phyloP scores from a whole-genome alignment of 148 eudicot species.

The Bassia scoparia region DNA sequence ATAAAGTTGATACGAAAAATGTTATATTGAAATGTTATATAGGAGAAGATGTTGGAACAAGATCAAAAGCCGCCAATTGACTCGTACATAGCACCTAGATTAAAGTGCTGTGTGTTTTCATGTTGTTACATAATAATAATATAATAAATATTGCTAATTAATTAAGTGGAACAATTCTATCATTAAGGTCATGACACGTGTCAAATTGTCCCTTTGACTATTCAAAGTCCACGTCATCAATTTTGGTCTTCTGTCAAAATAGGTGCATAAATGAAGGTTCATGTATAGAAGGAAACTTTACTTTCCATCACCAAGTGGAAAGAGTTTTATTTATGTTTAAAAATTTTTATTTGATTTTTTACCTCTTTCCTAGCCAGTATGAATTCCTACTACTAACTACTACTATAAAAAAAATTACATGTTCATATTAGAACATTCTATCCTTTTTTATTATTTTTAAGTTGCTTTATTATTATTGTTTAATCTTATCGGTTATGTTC shows the following conservation, averaged over 20 bases:
- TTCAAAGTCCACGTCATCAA: not conserved
- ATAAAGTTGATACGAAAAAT: not conserved
- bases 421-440: too few species aligned
- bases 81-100: slow-evolving; percentile 12
- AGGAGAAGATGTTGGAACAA: not conserved
- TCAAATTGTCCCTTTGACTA: not conserved
- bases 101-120: slow-evolving; percentile 3
- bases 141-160: too few species aligned
- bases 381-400: too few species aligned
- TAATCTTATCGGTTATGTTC: too few species aligned
- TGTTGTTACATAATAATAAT: too few species aligned
- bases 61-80: slow-evolving; percentile 3
- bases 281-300: not conserved
- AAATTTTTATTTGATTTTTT: too few species aligned
- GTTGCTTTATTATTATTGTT: too few species aligned
- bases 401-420: too few species aligned
- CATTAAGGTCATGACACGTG: not conserved
- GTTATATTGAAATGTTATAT: not conserved
- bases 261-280: not conserved
- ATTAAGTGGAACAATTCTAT: too few species aligned
- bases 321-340: too few species aligned
- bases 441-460: too few species aligned
- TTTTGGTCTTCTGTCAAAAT: not conserved
- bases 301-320: not conserved
- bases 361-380: too few species aligned